Base-by-base conservation (phyloP, 352 stramenopile genomes). In the Globisporangium orthogonon region DNA sequence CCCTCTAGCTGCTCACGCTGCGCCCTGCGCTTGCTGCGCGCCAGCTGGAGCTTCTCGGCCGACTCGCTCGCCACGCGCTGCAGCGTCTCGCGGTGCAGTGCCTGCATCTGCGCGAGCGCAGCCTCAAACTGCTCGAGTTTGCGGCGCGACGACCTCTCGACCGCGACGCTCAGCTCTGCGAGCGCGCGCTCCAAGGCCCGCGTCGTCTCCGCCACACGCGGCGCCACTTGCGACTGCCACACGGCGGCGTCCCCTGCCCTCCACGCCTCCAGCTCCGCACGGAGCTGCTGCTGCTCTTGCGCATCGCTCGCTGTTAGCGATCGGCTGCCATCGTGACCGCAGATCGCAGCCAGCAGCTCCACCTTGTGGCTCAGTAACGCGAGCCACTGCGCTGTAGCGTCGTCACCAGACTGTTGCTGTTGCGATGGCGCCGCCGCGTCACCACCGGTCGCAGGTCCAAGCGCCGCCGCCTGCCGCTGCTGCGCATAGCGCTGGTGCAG, bases 41-140 rank as follows among this genome's bases (percentile, higher is more conserved):
- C 71, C 5, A 61, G 52, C 35, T 88, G 83, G 11, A 88, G 57
- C 49, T 88, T 75, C 1, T 64, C 49, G 39, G 86, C 52, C 29
- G 75, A 83, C 35, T 86, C 75, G 9, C 75, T 64, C 17, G 83
- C 67, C 0, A 85, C 75, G 48, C 60, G 65, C 50, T 82, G 73
- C 30, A 88, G 69, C 10, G 67, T 74, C 9, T 81, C 70, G 30
- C 86, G 68, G 44, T 88, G 78, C 46, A 78, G 67, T 14, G 60
- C 61, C 57, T 85, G 75, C 35, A 88, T 62, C 56, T 86, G 69
- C n/a, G 67, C 50, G 15, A 85, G 57, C 7, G 75, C 69, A 31
- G 61, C 56, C 50, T 86, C 75, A 50, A 81, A 85, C 39, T 71
- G 71, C 11, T 57, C 53, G 40, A 78, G 63, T 49, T 80, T 73